Conservation (phyloP, 305 asterid species). For the Fraxinus floribunda region DNA sequence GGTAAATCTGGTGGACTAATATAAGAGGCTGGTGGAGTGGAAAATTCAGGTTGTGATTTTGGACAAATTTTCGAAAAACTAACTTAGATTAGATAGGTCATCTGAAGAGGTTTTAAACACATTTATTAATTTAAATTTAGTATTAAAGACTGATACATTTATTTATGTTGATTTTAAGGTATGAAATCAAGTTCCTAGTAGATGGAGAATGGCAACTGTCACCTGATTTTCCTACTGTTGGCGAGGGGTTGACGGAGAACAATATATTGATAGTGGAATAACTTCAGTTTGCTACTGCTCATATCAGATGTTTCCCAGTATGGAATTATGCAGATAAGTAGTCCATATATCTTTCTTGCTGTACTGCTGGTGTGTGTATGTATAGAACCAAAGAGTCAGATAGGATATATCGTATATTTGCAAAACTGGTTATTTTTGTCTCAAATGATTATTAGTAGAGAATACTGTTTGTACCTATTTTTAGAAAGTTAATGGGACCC, state of each 20-base stretch:
- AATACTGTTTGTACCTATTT: not conserved
- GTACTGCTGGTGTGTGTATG: not conserved
- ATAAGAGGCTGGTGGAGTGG: not conserved
- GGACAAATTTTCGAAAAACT: not conserved
- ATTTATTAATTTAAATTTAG: not conserved
- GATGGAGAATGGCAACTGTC: constrained; percentile 85
- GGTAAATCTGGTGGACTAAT: not conserved
- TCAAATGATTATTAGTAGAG: not conserved
- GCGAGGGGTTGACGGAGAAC: constrained; percentile 77
- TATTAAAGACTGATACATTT: not conserved
- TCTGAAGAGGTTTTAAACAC: not conserved
- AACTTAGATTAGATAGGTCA: not conserved
- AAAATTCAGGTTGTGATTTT: not conserved
- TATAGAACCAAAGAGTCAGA: not conserved
- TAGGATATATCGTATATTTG: not conserved
- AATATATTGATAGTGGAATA: constrained; percentile 73
- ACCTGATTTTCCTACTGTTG: constrained; percentile 60
- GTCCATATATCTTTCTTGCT: not conserved
- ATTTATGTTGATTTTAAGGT: constrained; percentile 41
- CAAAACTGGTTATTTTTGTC: not conserved
- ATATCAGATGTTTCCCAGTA: not conserved
- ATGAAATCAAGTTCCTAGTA: constrained; percentile 77
- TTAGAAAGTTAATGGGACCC: not conserved
- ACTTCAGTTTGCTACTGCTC: constrained; percentile 20
- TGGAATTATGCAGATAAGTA: not conserved